Evolutionary conservation across 2,329 filamentous ascomycete species (phyloP).

Genomic region (Colletotrichum musicola): DNA sequence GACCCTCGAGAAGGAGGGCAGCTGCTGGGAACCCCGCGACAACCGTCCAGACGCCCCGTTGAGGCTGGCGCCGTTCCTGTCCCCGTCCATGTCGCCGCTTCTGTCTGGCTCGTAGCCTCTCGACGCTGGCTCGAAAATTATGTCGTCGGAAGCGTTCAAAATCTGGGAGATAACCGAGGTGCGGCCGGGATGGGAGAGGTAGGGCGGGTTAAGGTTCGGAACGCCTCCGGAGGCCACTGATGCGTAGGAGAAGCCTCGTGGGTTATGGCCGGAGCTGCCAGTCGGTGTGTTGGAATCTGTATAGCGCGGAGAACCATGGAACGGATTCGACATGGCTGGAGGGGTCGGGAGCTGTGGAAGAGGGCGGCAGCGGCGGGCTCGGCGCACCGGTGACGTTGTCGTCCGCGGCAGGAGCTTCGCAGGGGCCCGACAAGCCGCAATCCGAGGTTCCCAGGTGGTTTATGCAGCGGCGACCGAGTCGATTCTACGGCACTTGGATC

Average conservation of each 20-base stretch:
- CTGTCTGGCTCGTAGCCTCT: constrained; percentile 41
- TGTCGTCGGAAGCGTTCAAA: constrained; percentile 61
- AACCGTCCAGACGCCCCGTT: constrained; percentile 44
- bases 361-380: constrained; percentile 28
- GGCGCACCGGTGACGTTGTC: constrained; percentile 32
- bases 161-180: constrained; percentile 66
- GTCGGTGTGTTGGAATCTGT: constrained; percentile 47
- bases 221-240: constrained; percentile 55
- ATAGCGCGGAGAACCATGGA: constrained; percentile 50
- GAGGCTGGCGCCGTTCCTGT: constrained; percentile 45
- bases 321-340: constrained; percentile 58
- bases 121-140: constrained; percentile 50
- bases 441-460: constrained; percentile 24
- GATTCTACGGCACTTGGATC: neutral
- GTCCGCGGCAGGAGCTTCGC: constrained; percentile 31
- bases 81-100: constrained; percentile 49
- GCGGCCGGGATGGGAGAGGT: constrained; percentile 51
- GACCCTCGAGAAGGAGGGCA: constrained; percentile 64
- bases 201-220: constrained; percentile 51
- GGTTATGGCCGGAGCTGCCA: constrained; percentile 46
- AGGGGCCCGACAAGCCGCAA: constrained; percentile 32
- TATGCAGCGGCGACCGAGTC: neutral
- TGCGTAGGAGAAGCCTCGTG: constrained; percentile 56
- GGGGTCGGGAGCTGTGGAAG: constrained; percentile 37
- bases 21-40: constrained; percentile 43